A percentile compares a stretch with the other conserved stretches of the same genome.
phyloP scores from a whole-genome alignment of 306 rosid genomes.

The Lathyrus sativus region DNA sequence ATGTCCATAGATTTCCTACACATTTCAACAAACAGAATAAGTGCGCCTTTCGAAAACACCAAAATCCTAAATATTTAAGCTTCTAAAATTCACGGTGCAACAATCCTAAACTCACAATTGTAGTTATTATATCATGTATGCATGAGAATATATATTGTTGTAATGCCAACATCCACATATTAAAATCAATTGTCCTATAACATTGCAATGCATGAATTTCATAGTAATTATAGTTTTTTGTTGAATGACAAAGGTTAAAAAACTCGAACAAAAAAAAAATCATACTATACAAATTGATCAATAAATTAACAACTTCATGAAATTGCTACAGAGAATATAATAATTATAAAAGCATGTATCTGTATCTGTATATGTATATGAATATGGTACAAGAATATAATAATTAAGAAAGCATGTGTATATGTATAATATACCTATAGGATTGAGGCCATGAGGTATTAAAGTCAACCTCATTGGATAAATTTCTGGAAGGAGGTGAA shows the following conservation, averaged over 20 bases:
- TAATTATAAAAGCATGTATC: not conserved
- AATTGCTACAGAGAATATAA: not conserved
- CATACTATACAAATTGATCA: not conserved
- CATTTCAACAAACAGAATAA: not conserved
- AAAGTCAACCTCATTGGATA: conserved; percentile 31
- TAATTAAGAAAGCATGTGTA: too few relatives aligned
- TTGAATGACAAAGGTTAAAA: not conserved
- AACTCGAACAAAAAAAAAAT: not conserved
- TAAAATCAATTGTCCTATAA: not conserved
- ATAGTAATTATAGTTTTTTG: not conserved
- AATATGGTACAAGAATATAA: too few relatives aligned
- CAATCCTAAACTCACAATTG: too few relatives aligned
- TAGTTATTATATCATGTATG: not conserved
- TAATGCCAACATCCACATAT: not conserved
- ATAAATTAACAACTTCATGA: too few relatives aligned
- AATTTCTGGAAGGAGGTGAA: conserved; percentile 29
- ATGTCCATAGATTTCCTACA: conserved; percentile 68
- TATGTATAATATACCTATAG: conserved; percentile 49
- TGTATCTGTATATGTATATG: too few relatives aligned
- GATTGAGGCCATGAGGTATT: conserved; percentile 61
- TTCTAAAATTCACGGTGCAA: not conserved
- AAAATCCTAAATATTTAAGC: not conserved
- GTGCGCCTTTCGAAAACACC: not conserved
- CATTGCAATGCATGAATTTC: not conserved
- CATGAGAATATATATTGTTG: not conserved